Evolutionary conservation across 257 asterid species (phyloP), one percentile per base, ranked within the genome.

Genomic region (Przewalskia tangutica): DNA sequence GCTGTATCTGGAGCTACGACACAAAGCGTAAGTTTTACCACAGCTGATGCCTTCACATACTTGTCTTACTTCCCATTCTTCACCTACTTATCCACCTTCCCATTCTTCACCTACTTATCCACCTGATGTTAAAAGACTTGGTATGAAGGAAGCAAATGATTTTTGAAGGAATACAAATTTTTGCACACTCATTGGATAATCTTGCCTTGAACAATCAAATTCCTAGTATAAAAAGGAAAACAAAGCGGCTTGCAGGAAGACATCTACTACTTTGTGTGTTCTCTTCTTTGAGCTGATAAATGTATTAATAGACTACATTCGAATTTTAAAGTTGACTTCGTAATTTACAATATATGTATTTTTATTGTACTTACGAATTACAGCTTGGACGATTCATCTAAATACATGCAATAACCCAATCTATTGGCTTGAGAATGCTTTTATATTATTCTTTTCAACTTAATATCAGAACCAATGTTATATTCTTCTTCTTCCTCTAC

Each of bases 1-100:
- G 85, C 91, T 94, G 79, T 94, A 89, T 89, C 18, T 83, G 91
- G 95, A 91, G 88, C 86, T 96, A 68, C 91, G 93, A 53, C 91
- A 91, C 55, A 96, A 86, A 91, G 97, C 96, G 99, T 95, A 89
- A 88, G 98, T 83, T 82, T 83, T 65, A 64, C 71, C 65, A 42
- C 62, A 8, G 70, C 71, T 20, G 32, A 56, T 59, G 82, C 42
- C 46, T 65, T 65, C 48, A 65, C 42, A 6, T 34, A 65, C 73
- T 7, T 34, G 48, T 64, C 7, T 17, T 65, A 40, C 48, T 34
- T 65, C 8, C 20, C 13, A 2, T 65, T 34, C 42, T 48, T 48
- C 11, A 7, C 53, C 6, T 48, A 9, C 53, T 48, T 48, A 8
- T 48, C 53, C 7, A 4, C 6, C 53, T 48, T 48, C 53, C 9